These are phyloP conservation scores for Juglanconis sp. DNA, from an alignment of 2,329 filamentous ascomycete genomes.

Conservation along the genomic window DNA sequence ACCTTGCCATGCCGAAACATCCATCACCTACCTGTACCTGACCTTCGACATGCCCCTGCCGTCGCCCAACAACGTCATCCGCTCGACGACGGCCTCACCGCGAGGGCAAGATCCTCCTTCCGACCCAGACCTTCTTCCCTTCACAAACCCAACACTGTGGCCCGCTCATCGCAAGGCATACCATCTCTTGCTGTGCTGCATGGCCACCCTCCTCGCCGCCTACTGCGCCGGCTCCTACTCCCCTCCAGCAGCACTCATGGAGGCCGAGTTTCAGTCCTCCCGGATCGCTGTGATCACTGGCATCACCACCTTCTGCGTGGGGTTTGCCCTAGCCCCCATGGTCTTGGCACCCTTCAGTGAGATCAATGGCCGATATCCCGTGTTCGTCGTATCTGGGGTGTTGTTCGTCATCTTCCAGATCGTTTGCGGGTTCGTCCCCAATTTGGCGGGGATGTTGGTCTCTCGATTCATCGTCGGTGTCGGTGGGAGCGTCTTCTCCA, in stretches of 20 bases:
- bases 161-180: constrained; percentile 64
- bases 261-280: constrained; percentile 61
- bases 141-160: constrained; percentile 72
- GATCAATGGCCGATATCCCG: constrained; percentile 79
- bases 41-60: constrained; percentile 60
- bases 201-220: constrained; percentile 73
- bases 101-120: constrained; percentile 42
- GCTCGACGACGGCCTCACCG: constrained; percentile 21
- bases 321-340: constrained; percentile 84
- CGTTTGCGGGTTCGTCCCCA: constrained; percentile 67
- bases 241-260: constrained; percentile 64
- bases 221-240: constrained; percentile 81
- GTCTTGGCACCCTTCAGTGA: constrained; percentile 83
- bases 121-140: constrained; percentile 64
- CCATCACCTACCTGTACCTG: constrained; percentile 56
- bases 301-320: constrained; percentile 77
- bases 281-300: constrained; percentile 66
- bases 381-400: constrained; percentile 72
- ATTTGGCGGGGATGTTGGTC: constrained; percentile 70
- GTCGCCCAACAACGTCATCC: constrained; percentile 30
- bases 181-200: constrained; percentile 70
- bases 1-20: constrained; percentile 14
- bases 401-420: constrained; percentile 70
- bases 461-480: constrained; percentile 73
- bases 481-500: constrained; percentile 77